Conservation (phyloP, 2,329 filamentous ascomycete species). For the Alternaria infectoria region DNA sequence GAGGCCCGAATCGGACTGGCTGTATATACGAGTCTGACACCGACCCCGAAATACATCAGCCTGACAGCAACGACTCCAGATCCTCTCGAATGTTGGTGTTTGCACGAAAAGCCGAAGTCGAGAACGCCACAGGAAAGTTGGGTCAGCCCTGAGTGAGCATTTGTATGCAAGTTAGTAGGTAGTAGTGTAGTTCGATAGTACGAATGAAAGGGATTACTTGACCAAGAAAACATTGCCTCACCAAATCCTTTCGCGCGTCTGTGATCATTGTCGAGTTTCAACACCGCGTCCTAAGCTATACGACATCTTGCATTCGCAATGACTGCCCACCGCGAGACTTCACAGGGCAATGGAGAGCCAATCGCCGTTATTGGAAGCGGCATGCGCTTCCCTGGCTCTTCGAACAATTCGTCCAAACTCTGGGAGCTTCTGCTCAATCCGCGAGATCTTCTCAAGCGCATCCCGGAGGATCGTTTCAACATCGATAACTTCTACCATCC, state of each 20-base stretch:
- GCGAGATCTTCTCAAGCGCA: constrained; percentile 35
- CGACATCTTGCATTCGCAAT: neutral
- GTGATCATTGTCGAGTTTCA: neutral
- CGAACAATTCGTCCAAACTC: constrained; percentile 37
- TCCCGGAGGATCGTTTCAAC: constrained; percentile 41
- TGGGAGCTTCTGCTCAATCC: constrained; percentile 38
- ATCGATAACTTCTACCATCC: constrained; percentile 32
- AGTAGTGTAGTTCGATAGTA: neutral
- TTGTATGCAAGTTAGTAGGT: neutral
- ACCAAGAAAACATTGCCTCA: neutral
- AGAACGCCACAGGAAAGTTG: neutral
- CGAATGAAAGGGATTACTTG: neutral
- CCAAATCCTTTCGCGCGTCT: neutral
- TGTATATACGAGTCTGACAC: neutral
- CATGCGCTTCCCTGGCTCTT: constrained; percentile 46
- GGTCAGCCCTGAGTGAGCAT: neutral
- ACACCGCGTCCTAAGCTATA: neutral
- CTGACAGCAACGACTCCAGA: neutral
- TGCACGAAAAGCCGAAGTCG: neutral
- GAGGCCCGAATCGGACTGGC: neutral
- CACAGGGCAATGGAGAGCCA: constrained; percentile 14
- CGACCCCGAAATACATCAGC: neutral
- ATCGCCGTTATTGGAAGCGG: constrained; percentile 46
- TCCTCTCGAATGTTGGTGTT: neutral
- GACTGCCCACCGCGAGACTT: neutral